phyloP scores from a whole-genome alignment of 768 basidiomycete genomes.

The Hypholoma fasciculare region DNA sequence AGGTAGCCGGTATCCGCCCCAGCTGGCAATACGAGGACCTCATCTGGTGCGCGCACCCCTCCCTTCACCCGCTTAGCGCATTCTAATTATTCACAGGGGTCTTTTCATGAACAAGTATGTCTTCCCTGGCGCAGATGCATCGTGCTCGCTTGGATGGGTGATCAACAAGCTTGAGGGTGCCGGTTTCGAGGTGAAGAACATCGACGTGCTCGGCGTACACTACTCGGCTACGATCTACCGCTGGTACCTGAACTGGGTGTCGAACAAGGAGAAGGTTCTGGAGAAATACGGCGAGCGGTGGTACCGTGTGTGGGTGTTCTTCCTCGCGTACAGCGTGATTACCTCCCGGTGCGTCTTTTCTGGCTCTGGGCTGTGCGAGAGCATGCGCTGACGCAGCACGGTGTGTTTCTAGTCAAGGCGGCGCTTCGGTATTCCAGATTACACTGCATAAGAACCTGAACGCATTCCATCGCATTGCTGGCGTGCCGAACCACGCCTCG shows the following conservation, averaged over 20 bases:
- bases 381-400: neutral
- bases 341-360: constrained; percentile 56
- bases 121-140: constrained; percentile 98
- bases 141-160: constrained; percentile 95
- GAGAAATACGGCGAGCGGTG: constrained; percentile 91
- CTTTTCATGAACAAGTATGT: constrained; percentile 98
- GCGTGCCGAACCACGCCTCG: constrained; percentile 78
- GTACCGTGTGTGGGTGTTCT: constrained; percentile 97
- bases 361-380: neutral
- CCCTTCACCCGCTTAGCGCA: neutral
- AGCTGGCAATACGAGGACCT: constrained; percentile 99
- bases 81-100: constrained; percentile 51
- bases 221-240: constrained; percentile 88
- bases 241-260: constrained; percentile 98
- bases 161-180: constrained; percentile 80
- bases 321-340: constrained; percentile 93
- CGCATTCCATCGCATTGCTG: constrained; percentile 88
- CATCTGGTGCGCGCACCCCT: constrained; percentile 67
- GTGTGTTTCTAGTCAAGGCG: constrained; percentile 64
- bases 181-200: constrained; percentile 95
- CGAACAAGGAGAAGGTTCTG: constrained; percentile 87
- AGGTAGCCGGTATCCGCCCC: constrained; percentile 96
- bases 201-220: constrained; percentile 97
- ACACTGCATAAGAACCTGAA: constrained; percentile 99
- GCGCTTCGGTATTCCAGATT: constrained; percentile 93